phyloP scores from a whole-genome alignment of 331 rosid genomes.

The Telfairia occidentalis region DNA sequence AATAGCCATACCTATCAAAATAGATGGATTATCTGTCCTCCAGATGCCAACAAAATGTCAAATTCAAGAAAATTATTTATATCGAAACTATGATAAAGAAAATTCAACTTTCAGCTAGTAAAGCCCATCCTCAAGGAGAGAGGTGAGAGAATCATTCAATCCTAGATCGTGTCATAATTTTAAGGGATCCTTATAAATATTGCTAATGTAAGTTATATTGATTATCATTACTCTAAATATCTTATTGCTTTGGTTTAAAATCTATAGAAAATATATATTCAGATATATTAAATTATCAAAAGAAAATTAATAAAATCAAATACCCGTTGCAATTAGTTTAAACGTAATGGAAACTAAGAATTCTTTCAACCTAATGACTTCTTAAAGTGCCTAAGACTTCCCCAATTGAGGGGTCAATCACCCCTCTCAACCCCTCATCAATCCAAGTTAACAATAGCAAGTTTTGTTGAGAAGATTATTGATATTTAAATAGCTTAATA shows the following conservation, averaged over 20 bases:
- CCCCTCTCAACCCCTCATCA: not conserved
- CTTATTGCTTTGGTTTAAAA: too few relatives aligned
- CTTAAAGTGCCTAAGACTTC: not conserved
- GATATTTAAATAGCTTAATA: too few relatives aligned
- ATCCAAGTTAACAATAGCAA: not conserved
- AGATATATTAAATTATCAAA: too few relatives aligned
- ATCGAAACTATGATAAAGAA: slow-evolving; percentile 52
- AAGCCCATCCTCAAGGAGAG: too few relatives aligned
- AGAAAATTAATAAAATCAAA: too few relatives aligned
- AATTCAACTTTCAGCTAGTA: not conserved
- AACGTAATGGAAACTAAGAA: not conserved
- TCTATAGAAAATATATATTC: too few relatives aligned
- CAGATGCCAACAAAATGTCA: slow-evolving; percentile 87
- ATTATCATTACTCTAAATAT: too few relatives aligned
- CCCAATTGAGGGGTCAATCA: not conserved
- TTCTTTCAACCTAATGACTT: not conserved
- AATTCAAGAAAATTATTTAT: slow-evolving; percentile 84
- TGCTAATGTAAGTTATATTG: too few relatives aligned
- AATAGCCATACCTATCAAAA: not conserved
- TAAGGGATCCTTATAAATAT: too few relatives aligned
- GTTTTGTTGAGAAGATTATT: not conserved
- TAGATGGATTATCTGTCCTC: slow-evolving; percentile 65
- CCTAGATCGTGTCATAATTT: too few relatives aligned
- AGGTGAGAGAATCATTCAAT: too few relatives aligned
- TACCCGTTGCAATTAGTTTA: not conserved